Percentiles rank a stretch among this genome's conserved stretches.
These are phyloP conservation scores for Schizochytrium sp. DNA, from an alignment of 108 stramenopile genomes.

Conservation along the genomic window DNA sequence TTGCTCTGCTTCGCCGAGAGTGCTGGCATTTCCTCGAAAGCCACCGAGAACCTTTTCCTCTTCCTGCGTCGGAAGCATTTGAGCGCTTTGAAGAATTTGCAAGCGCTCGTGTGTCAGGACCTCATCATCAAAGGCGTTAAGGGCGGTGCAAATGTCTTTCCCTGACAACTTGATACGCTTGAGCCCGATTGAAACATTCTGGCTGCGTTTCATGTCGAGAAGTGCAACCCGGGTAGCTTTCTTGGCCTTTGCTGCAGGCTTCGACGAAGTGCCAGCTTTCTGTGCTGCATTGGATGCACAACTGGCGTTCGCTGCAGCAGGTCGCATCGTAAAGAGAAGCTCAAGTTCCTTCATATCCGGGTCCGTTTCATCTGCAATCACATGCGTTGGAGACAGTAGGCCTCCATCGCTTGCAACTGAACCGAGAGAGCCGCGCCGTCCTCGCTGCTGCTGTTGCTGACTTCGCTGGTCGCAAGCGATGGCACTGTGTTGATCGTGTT, in stretches of 20 bases:
- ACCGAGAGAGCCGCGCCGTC: neutral
- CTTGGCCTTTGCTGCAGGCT: neutral
- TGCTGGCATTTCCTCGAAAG: neutral
- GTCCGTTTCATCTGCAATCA: neutral
- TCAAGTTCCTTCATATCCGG: slow-evolving; percentile 12
- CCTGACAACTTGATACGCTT: neutral
- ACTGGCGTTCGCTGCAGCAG: too few species aligned
- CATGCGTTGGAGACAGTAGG: neutral
- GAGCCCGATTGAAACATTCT: neutral
- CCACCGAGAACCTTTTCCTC: neutral
- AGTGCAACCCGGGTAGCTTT: neutral
- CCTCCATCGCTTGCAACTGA: neutral
- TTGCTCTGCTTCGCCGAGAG: neutral
- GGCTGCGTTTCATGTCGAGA: neutral
- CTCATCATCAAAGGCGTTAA: neutral
- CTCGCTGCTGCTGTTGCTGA: neutral
- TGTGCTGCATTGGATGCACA: too few species aligned
- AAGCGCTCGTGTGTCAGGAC: neutral
- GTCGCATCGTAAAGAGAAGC: neutral
- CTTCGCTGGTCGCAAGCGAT: too few species aligned
- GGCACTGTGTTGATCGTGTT: too few species aligned
- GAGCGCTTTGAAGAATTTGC: neutral
- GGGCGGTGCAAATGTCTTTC: neutral
- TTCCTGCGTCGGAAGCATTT: neutral
- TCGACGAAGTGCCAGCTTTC: neutral